Evolutionary conservation across 495 filamentous ascomycete species (phyloP), one percentile per base, ranked within the genome.

Genomic region (Pyrenula massariospora): DNA sequence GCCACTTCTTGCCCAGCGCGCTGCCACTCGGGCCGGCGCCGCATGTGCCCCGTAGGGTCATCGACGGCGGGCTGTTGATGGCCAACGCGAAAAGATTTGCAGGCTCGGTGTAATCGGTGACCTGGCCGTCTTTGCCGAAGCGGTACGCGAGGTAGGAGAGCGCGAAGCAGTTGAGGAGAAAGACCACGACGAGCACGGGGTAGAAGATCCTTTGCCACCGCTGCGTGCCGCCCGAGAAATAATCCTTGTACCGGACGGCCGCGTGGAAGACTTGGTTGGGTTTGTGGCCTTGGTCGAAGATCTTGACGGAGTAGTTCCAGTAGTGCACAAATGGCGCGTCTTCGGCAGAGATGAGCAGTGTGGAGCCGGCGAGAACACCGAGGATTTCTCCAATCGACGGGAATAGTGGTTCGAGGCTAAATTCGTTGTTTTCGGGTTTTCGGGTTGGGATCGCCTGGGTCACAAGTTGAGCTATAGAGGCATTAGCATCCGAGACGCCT

Each of bases 31-130:
- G 84, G 0, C 84, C 84, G 31, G 71, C 77, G 19, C 84, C 85
- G 68, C 85, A 87, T n/a, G 73, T 74, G 2, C 86, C 86, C 1
- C 72, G 66, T 21, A 89, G 58, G 12, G 67, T 62, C 21, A 70
- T 54, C 23, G 73, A 78, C 0, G 79, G 73, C 21, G 87, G 86
- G 49, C 78, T 83, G 63, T 88, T 88, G 24, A 90, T 66, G 1
- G 85, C 80, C 0, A 90, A 66, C 0, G 82, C 67, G 63, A 90
- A 90, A 0, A 89, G 66, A 58, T 89, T 88, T 53, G 79, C 77
- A 1, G 86, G 85, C 58, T 91, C 86, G 12, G 84, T 87, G 68
- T 85, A 89, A 65, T 90, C 87, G 11, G 82, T 86, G 15, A 88
- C 72, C 48, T 85, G 82, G 0, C 73, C 70, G 53, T 69, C 68